Conservation (phyloP, 1,284 basidiomycete species). For the Cystobasidiaceae sp. region DNA sequence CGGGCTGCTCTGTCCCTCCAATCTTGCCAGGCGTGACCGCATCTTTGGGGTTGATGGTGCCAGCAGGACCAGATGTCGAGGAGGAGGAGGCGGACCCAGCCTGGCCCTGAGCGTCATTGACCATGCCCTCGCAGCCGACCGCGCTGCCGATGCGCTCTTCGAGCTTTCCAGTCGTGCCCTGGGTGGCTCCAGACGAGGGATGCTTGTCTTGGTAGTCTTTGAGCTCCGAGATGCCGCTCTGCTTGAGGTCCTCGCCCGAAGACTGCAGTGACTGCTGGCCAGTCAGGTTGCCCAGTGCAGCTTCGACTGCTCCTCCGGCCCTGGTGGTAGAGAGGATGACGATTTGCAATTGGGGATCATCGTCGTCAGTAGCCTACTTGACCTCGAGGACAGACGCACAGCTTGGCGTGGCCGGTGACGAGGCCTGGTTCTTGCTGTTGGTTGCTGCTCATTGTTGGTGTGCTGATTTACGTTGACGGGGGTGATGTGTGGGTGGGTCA, state of each 20-base stretch:
- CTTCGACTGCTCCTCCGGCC: constrained; percentile 17
- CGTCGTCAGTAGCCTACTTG: neutral
- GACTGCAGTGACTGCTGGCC: constrained; percentile 4
- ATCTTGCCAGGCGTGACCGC: neutral
- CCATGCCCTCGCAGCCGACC: constrained; percentile 30
- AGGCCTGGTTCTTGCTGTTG: constrained; percentile 19
- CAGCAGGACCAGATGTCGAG: neutral
- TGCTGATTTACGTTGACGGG: neutral
- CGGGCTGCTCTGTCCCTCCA: constrained; percentile 17
- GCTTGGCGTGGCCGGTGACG: constrained; percentile 28
- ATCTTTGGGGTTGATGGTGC: constrained; percentile 3
- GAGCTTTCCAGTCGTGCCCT: neutral
- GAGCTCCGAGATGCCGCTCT: constrained; percentile 12
- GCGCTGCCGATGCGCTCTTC: constrained; percentile 16
- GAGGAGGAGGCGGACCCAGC: neutral
- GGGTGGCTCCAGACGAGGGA: neutral
- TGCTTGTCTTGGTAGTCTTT: constrained; percentile 22
- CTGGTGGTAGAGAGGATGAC: neutral
- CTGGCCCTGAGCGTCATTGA: constrained; percentile 16
- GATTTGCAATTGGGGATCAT: neutral
- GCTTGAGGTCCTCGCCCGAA: constrained; percentile 17
- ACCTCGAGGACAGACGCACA: neutral
- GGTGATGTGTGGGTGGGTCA: neutral
- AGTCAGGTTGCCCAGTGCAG: constrained; percentile 15
- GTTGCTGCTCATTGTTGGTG: constrained; percentile 3